Evolutionary conservation across 2,329 filamentous ascomycete species (phyloP), one percentile per base, ranked within the genome.

Genomic region (Fusarium compactum): DNA sequence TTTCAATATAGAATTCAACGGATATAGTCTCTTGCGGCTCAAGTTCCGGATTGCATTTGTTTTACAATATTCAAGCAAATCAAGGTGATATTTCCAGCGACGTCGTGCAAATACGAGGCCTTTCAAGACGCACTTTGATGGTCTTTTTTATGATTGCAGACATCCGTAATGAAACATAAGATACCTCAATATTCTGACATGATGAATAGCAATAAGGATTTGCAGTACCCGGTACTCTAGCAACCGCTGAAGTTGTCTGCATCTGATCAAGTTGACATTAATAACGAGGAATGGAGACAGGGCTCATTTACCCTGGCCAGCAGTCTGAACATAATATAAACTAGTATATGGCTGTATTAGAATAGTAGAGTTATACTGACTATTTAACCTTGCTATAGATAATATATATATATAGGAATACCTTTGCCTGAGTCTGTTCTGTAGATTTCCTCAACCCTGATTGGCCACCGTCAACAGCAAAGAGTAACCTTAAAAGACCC

Each of bases 31-130:
- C 18, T n/a, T n/a, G 9, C 34, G 18, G 11, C 34, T 38, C 18
- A n/a, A n/a, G 1, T 4, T n/a, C n/a, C 10, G 10, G 11, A 38
- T 4, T 12, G 6, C 6, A n/a, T n/a, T 5, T 11, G 2, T 38
- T n/a, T 38, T n/a, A 11, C 3, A n/a, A n/a, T 1, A 12, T 38
- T 4, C 18, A 38, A n/a, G 18, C 11, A 38, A 18, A n/a, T 38
- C 10, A 11, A n/a, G 34, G 7, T 38, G 18, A 38, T 6, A n/a
- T n/a, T 12, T n/a, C 9, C 6, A 10, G 34, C 18, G 34, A n/a
- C 18, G 18, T n/a, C 6, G 34, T 38, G 34, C 18, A 38, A n/a
- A 38, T 38, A 10, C 34, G 6, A 11, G 34, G 9, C 6, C 7
- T 38, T 4, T n/a, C 34, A 38, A n/a, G 34, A 12, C 34, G 11